phyloP scores from a whole-genome alignment of 768 basidiomycete genomes.

The Clavaria fumosa region DNA sequence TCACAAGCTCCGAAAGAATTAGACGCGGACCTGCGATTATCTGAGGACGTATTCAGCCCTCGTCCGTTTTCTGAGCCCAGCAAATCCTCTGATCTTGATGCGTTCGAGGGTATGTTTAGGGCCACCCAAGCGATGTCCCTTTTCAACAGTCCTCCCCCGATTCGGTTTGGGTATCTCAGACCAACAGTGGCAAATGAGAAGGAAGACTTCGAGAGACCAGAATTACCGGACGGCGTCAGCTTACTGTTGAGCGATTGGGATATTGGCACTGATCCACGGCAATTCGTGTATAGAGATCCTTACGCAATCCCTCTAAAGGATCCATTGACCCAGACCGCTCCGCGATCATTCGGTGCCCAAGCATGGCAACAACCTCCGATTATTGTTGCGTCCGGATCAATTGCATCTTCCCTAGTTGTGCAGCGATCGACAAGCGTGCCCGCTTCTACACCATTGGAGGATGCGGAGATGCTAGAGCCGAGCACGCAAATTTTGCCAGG shows the following conservation, averaged over 20 bases:
- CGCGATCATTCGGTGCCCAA: no score
- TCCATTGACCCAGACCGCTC: conserved; percentile 5
- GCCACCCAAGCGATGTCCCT: conserved; percentile 41
- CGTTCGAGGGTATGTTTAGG: conserved; percentile 34
- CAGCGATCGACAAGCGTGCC: conserved; percentile 11
- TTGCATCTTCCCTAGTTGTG: no score
- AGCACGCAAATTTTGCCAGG: conserved; percentile 66
- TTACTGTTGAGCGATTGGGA: conserved; percentile 59
- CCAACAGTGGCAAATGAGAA: conserved; percentile 27
- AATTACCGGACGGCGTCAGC: conserved; percentile 37
- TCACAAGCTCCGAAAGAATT: conserved; percentile 44
- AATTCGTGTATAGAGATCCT: conserved; percentile 39
- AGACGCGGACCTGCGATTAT: conserved; percentile 45
- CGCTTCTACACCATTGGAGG: conserved; percentile 1
- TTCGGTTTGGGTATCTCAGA: conserved; percentile 47
- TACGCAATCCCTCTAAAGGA: conserved; percentile 27
- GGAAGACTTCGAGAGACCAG: conserved; percentile 10
- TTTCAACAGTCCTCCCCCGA: conserved; percentile 35
- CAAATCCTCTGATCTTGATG: conserved; percentile 16
- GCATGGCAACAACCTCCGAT: no score
- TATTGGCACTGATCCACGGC: conserved; percentile 32
- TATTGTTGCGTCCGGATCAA: no score
- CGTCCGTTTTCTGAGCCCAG: conserved; percentile 23
- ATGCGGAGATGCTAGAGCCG: conserved; percentile 29
- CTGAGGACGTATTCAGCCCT: conserved; percentile 39